Evolutionary conservation across 257 asterid genomes (phyloP), one percentile per base, ranked within the genome.

Genomic region (Cinchona pubescens): DNA sequence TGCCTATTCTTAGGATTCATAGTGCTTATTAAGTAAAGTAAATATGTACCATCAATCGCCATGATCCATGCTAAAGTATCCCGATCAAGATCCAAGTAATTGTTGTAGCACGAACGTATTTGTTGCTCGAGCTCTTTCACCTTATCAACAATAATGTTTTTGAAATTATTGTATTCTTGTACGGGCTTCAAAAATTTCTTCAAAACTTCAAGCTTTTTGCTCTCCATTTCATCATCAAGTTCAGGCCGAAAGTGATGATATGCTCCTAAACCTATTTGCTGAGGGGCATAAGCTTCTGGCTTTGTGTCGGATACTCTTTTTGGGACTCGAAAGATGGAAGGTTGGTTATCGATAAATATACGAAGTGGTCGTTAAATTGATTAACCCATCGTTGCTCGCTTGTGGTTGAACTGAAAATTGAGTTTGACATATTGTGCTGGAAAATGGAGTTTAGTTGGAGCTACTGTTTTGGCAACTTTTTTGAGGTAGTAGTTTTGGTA

Each of bases 201-300:
- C 46, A 81, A 67, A 3, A 76, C 81, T 4, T 81, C 83, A 16
- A 84, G 75, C 74, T 86, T 86, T 0, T 67, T 73, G 42, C 51
- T 30, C 73, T 82, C 77, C 74, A 65, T 68, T 30, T 5, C 71
- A 23, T 66, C n/a, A 71, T 79, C 64, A 58, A 86, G 81, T 1
- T 86, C 79, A 7, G 87, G 80, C 23, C 81, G 78, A 38, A 82
- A 79, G 76, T 83, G 83, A 80, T 86, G 87, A 76, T 82, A 83
- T 11, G 87, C 84, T 15, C 87, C 88, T 32, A 86, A 56, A 38
- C 86, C 86, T 0, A 82, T 19, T 13, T 25, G 37, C 40, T 51
- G 83, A 49, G 88, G 88, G 34, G 75, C 67, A 55, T 84, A 87
- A 34, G 82, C 84, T 77, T 79, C 83, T 15, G 83, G 80, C 29